phyloP scores from a whole-genome alignment of 108 stramenopile genomes.

The Schizochytrium sp. region DNA sequence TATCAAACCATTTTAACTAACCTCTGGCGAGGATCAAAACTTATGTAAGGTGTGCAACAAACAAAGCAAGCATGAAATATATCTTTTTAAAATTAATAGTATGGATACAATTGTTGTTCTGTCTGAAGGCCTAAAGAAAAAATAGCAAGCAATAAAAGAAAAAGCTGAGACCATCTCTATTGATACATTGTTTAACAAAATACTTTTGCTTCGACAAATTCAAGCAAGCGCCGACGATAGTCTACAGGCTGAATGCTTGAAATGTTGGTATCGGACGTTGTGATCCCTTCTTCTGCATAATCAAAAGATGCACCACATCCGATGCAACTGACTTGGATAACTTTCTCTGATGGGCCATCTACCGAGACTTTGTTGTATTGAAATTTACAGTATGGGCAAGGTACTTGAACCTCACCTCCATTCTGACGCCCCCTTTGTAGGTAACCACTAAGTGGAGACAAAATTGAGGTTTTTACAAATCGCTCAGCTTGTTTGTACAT shows the following conservation, averaged over 20 bases:
- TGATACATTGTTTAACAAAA: neutral
- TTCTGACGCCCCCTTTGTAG: neutral
- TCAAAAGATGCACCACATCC: constrained; percentile 28
- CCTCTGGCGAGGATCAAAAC: too few species aligned
- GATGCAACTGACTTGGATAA: neutral
- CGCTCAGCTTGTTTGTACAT: constrained; percentile 51
- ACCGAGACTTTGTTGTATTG: constrained; percentile 12
- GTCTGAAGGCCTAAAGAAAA: too few species aligned
- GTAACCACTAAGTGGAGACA: neutral
- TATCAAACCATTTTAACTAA: too few species aligned
- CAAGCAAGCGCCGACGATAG: constrained; percentile 7
- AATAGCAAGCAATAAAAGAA: too few species aligned
- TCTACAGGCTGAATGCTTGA: neutral
- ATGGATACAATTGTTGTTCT: too few species aligned
- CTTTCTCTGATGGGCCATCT: neutral
- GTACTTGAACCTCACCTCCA: neutral
- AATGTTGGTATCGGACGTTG: constrained; percentile 20
- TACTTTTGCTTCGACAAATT: constrained; percentile 22
- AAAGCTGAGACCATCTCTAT: too few species aligned
- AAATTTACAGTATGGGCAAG: constrained; percentile 13
- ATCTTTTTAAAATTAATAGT: too few species aligned
- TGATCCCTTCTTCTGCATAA: neutral
- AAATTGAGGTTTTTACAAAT: constrained; percentile 20
- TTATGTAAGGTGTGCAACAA: too few species aligned
- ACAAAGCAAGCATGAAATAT: too few species aligned